These are phyloP conservation scores for Erysiphe pulchra DNA, from an alignment of 2,329 filamentous ascomycete genomes.

Conservation along the genomic window DNA sequence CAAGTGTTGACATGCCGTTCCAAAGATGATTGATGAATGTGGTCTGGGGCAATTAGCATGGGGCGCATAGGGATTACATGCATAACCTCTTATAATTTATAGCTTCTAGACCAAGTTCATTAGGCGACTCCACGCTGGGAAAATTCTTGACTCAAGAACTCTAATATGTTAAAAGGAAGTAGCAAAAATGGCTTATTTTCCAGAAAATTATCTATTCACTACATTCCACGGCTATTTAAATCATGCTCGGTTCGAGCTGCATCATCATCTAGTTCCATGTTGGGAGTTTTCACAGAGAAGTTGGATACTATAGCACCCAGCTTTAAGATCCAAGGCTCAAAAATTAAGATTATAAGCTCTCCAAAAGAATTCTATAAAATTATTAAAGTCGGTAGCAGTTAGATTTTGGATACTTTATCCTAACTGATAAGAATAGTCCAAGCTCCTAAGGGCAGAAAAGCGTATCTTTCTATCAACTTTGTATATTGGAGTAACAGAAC, in stretches of 20 bases:
- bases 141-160: too few species aligned
- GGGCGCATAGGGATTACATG: conserved; percentile 9
- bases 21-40: background rate
- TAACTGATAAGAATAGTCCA: conserved; percentile 26
- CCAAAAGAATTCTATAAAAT: conserved; percentile 80
- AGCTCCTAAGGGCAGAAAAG: conserved; percentile 53
- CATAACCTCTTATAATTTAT: too few species aligned
- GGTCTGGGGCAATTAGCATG: background rate
- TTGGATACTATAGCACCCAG: conserved; percentile 76
- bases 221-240: too few species aligned
- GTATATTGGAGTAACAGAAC: conserved; percentile 84
- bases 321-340: conserved; percentile 60
- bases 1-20: conserved; percentile 59
- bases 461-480: conserved; percentile 85
- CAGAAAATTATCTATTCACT: too few species aligned
- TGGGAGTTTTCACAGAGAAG: conserved; percentile 37
- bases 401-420: background rate
- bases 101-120: too few species aligned
- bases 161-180: too few species aligned
- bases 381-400: conserved; percentile 40
- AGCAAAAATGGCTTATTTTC: too few species aligned
- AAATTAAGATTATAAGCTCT: conserved; percentile 54
- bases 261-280: background rate
- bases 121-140: too few species aligned
- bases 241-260: too few species aligned